Percentiles rank a stretch among this genome's conserved stretches.
phyloP scores from a whole-genome alignment of 495 filamentous ascomycete genomes.

The Clohesyomyces aquaticus region DNA sequence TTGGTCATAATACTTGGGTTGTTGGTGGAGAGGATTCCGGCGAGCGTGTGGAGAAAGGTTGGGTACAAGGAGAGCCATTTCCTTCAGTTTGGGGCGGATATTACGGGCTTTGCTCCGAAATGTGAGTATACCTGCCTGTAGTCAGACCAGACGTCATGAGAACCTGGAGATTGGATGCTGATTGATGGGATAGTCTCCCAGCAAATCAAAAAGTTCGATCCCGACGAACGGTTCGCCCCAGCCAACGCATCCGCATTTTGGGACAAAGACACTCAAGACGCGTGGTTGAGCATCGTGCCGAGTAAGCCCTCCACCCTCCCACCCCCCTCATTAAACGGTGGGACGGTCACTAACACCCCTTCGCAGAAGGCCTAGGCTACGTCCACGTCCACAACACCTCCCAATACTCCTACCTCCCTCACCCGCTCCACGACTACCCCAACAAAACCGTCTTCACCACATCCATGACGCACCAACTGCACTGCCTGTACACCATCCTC shows the following conservation, averaged over 20 bases:
- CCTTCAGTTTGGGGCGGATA: constrained; percentile 25
- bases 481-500: constrained; percentile 54
- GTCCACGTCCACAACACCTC: constrained; percentile 52
- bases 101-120: constrained; percentile 26
- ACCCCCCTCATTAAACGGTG: not conserved
- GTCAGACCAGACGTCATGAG: not conserved
- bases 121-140: constrained; percentile 8
- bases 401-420: constrained; percentile 52
- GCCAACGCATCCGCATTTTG: constrained; percentile 53
- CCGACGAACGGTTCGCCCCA: constrained; percentile 51
- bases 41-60: constrained; percentile 11
- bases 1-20: constrained; percentile 23
- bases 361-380: constrained; percentile 52
- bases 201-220: constrained; percentile 48
- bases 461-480: constrained; percentile 53
- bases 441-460: constrained; percentile 56
- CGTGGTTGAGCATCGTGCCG: constrained; percentile 53
- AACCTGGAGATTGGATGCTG: not conserved
- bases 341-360: constrained; percentile 1
- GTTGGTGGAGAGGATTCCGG: constrained; percentile 27
- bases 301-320: constrained; percentile 37
- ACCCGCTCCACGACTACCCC: constrained; percentile 51
- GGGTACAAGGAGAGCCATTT: constrained; percentile 5
- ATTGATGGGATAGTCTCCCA: constrained; percentile 44
- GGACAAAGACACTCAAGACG: constrained; percentile 46